A percentile compares a stretch with the other conserved stretches of the same genome.
phyloP scores from a whole-genome alignment of 345 rosid species.

The Clarkia xantiana region DNA sequence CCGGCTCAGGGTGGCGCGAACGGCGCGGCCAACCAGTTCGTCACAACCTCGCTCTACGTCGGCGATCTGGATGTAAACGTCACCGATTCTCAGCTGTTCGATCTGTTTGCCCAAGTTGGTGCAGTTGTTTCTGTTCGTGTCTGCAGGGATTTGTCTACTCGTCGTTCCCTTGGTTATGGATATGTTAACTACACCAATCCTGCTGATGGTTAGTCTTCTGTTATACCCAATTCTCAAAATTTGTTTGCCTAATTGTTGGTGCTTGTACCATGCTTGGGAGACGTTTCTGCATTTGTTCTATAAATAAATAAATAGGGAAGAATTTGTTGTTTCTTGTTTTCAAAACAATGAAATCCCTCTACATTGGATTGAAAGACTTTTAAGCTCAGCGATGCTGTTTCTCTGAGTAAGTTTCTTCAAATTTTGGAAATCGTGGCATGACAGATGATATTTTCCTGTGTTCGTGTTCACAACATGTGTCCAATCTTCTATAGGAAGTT shows the following conservation, averaged over 20 bases:
- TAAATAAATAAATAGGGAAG: no score
- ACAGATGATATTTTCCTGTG: no score
- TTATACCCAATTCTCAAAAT: not conserved
- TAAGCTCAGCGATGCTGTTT: no score
- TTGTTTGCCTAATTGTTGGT: not conserved
- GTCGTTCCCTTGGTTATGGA: slow-evolving; percentile 81
- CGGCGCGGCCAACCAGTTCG: slow-evolving; percentile 29
- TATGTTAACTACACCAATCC: slow-evolving; percentile 69
- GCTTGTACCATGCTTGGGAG: no score
- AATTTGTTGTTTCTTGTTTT: no score
- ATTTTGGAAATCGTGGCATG: no score
- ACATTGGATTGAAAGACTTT: no score
- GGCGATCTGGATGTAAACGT: slow-evolving; percentile 76
- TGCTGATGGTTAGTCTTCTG: slow-evolving; percentile 41
- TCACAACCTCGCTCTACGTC: slow-evolving; percentile 74
- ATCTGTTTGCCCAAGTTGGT: slow-evolving; percentile 68
- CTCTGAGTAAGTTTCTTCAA: no score
- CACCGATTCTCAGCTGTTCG: slow-evolving; percentile 73
- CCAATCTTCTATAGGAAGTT: no score
- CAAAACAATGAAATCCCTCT: no score
- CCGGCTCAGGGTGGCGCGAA: slow-evolving; percentile 12
- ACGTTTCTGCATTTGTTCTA: no score
- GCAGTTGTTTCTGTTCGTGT: slow-evolving; percentile 76
- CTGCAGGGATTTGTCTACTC: slow-evolving; percentile 59
- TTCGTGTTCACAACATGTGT: no score